Conservation (phyloP, 169 alveolate species). For the Theileria equi region DNA sequence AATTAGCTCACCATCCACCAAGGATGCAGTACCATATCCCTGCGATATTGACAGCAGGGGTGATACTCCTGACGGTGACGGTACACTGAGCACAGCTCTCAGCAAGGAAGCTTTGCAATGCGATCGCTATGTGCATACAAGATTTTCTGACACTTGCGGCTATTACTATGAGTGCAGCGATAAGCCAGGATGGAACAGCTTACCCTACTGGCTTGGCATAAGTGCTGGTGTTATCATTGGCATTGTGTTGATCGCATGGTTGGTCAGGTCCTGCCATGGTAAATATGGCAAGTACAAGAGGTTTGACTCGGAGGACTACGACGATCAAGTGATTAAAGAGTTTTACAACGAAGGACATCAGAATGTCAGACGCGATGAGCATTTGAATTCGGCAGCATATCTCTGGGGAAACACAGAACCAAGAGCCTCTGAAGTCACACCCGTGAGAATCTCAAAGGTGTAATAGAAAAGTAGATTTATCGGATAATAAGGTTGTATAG, state of each 20-base stretch:
- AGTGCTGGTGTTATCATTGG: not conserved
- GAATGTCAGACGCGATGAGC: conserved; percentile 15
- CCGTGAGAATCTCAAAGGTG: conserved; percentile 43
- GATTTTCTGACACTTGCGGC: conserved; percentile 43
- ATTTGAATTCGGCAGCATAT: conserved; percentile 19
- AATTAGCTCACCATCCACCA: conserved; percentile 62
- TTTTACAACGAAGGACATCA: not conserved
- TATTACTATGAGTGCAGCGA: conserved; percentile 43
- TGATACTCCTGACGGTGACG: too few relatives aligned
- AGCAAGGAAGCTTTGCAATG: conserved; percentile 35
- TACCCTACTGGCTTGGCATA: not conserved
- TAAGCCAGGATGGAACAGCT: not conserved
- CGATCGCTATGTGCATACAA: conserved; percentile 30
- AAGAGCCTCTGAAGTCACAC: conserved; percentile 59
- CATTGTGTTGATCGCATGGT: not conserved
- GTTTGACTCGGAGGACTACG: too few relatives aligned
- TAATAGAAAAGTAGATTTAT: too few relatives aligned
- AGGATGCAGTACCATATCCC: conserved; percentile 63
- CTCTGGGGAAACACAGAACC: conserved; percentile 57
- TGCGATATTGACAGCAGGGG: conserved; percentile 70
- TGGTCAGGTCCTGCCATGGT: too few relatives aligned
- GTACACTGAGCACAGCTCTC: conserved; percentile 58
- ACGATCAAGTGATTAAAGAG: not conserved
- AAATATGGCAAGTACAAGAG: too few relatives aligned
- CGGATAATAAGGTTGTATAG: too few relatives aligned